These are phyloP conservation scores for Alternaria tenuissima DNA, from an alignment of 2,329 filamentous ascomycete species.

Conservation along the genomic window DNA sequence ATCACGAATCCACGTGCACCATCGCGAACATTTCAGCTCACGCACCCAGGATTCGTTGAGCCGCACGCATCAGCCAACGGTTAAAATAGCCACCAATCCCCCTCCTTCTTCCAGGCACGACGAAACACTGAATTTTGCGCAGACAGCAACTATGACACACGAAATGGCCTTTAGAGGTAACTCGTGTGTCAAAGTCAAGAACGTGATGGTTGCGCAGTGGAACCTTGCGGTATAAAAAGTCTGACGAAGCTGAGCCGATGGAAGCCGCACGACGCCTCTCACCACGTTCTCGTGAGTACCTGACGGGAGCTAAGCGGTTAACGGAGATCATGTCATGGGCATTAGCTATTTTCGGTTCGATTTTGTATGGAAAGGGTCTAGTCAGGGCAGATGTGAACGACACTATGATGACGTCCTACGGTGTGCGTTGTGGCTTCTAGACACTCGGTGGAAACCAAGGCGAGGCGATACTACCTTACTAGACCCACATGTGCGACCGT, in stretches of 20 bases:
- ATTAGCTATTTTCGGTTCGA: background rate
- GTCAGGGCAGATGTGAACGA: constrained; percentile 5
- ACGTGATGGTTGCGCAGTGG: constrained; percentile 17
- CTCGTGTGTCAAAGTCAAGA: constrained; percentile 29
- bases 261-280: constrained; percentile 12
- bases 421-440: constrained; percentile 13
- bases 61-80: constrained; percentile 9
- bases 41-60: constrained; percentile 17
- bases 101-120: constrained; percentile 15
- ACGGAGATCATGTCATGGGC: constrained; percentile 19
- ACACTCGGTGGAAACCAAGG: background rate
- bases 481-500: constrained; percentile 21
- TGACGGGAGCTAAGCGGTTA: constrained; percentile 17
- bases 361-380: background rate
- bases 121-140: constrained; percentile 15
- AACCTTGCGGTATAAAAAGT: constrained; percentile 15
- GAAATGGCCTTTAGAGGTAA: constrained; percentile 31
- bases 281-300: background rate
- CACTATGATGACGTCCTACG: constrained; percentile 17
- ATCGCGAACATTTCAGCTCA: constrained; percentile 12
- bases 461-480: constrained; percentile 3
- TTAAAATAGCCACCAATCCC: constrained; percentile 27
- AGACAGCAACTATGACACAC: constrained; percentile 33
- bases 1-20: constrained; percentile 12
- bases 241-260: constrained; percentile 16